phyloP scores from a whole-genome alignment of 1,139 yeast genomes.

The Zhuliangozyma parablackwelliae region DNA sequence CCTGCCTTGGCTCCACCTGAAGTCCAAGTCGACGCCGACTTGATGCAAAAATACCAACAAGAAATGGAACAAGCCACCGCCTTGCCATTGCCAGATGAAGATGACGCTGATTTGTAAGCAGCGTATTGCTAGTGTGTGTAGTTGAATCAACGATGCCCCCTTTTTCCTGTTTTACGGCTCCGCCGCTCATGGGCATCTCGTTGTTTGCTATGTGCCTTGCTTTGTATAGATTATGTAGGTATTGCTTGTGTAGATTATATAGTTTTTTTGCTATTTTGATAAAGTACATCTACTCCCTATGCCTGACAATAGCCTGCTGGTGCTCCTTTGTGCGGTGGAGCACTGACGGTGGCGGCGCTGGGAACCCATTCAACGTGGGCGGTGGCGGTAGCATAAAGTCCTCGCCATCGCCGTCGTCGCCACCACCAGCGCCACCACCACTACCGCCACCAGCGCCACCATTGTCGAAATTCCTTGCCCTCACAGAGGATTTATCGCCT shows the following conservation, averaged over 20 bases:
- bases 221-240: too few relatives aligned
- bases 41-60: constrained; percentile 97
- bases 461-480: constrained; percentile 4
- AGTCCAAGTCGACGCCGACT: constrained; percentile 91
- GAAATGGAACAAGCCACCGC: constrained; percentile 99
- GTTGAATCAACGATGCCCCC: too few relatives aligned
- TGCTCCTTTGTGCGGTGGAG: constrained; percentile 19
- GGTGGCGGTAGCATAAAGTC: constrained; percentile 33
- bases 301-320: constrained; percentile 12
- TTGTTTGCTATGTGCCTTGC: too few relatives aligned
- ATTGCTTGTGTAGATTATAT: too few relatives aligned
- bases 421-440: constrained; percentile 6
- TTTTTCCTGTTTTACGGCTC: too few relatives aligned
- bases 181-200: too few relatives aligned
- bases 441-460: constrained; percentile 12
- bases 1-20: constrained; percentile 99
- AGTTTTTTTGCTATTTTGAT: too few relatives aligned
- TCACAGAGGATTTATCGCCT: constrained; percentile 17
- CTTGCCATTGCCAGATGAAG: constrained; percentile 99
- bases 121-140: not conserved
- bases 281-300: too few relatives aligned
- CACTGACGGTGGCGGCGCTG: constrained; percentile 34
- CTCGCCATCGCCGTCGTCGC: constrained; percentile 11
- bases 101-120: constrained; percentile 89
- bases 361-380: constrained; percentile 23